Evolutionary conservation across 192 early-diverging fungal genomes (phyloP).

Genomic region (Coemansia sp.): DNA sequence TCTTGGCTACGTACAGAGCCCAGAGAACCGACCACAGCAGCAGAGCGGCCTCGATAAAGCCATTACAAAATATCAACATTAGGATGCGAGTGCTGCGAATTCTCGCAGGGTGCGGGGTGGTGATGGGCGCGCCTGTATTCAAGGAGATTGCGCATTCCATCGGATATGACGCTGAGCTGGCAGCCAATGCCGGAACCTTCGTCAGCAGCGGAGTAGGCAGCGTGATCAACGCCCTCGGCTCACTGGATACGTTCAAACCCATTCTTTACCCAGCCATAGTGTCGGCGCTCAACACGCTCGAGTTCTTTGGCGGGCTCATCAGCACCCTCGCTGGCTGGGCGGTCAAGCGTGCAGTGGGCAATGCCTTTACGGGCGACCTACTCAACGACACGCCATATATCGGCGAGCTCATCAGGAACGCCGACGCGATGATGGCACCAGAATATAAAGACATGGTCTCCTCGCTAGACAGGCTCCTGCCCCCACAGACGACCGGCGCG

Average conservation of each 20-base stretch:
- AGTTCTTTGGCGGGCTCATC: constrained; percentile 21
- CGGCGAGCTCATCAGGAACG: constrained; percentile 36
- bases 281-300: constrained; percentile 12
- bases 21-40: too few relatives aligned
- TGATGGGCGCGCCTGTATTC: constrained; percentile 11
- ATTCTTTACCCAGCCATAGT: constrained; percentile 24
- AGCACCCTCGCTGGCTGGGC: constrained; percentile 21
- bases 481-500: neutral
- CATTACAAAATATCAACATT: too few relatives aligned
- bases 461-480: neutral
- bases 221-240: constrained; percentile 6
- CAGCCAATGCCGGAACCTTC: constrained; percentile 15
- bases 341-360: constrained; percentile 11
- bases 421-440: constrained; percentile 13
- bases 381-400: constrained; percentile 41
- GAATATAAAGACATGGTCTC: constrained; percentile 8
- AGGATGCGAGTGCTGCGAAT: constrained; percentile 5
- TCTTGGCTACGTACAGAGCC: too few relatives aligned
- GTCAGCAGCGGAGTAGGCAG: constrained; percentile 13
- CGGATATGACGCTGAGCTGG: constrained; percentile 20
- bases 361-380: constrained; percentile 21
- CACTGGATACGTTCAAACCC: constrained; percentile 30
- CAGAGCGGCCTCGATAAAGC: too few relatives aligned
- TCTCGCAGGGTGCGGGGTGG: neutral
- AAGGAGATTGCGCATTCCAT: constrained; percentile 33